Evolutionary conservation across 257 asterid species (phyloP), one percentile per base, ranked within the genome.

Genomic region (Rhazya stricta): DNA sequence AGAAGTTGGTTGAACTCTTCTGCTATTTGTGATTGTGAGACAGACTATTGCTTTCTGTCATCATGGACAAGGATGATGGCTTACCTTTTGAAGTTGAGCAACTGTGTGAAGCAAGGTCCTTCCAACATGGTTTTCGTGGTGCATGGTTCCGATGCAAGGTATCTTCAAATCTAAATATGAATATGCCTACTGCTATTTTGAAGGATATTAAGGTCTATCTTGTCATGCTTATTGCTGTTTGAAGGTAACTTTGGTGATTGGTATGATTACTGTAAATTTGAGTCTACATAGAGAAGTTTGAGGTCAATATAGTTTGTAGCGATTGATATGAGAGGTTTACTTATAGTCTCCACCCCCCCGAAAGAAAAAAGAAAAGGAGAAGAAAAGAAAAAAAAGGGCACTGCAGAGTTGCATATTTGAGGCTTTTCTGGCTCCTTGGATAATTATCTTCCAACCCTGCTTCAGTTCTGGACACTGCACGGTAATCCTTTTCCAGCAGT

Each of bases 91-190:
- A 82, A 77, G 86, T 78, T 53, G 94, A 88, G 54, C 81, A 89
- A 10, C 4, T 12, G 75, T 85, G 82, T 13, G 94, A 87, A 80
- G 84, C 80, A 32, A 85, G n/a, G 84, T 32, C 83, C 30, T 89
- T 85, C 57, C 58, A 61, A 78, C 12, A 3, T 5, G 94, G 94
- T 63, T 89, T 1, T 61, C 89, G 91, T 29, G 84, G 90, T 34
- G 94, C 94, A 25, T 89, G 94, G 94, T 89, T 87, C 69, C 80
- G 85, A 19, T 50, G 81, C 73, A 23, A 72, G 81, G 81, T 77
- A 77, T 34, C 12, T 50, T 15, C 30, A 36, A n/a, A 15, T 27
- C 11, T 50, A n/a, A n/a, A n/a, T n/a, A n/a, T n/a, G n/a, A n/a
- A n/a, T n/a, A n/a, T n/a, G n/a, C n/a, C n/a, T n/a, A n/a, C n/a